Evolutionary conservation across 805 yeast genomes (phyloP), one percentile per base, ranked within the genome.

Genomic region (Kurtzmaniella cleridarum): DNA sequence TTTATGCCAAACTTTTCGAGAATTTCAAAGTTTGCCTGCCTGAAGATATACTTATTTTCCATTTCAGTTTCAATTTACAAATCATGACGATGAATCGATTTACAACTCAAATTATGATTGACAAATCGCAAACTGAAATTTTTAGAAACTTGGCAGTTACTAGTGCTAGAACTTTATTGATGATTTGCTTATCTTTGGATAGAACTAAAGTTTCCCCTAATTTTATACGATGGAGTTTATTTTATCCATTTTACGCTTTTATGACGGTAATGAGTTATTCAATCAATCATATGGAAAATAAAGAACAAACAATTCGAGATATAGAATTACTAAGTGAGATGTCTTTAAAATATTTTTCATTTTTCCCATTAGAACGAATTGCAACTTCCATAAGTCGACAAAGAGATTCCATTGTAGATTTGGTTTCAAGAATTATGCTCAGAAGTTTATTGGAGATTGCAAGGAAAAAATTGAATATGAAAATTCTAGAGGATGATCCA

Each of bases 91-190:
- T 66, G 35, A 67, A 67, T 44, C 41, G 69, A 20, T 48, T 64
- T 14, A 66, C 68, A 1, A 53, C 54, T 35, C 47, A 53, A 20
- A 43, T 58, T 3, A 28, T 34, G 12, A 34, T 38, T 29, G 47
- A 46, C 7, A 31, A 45, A n/a, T 10, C 15, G 6, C 10, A 27
- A 12, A 18, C 35, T 12, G 13, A 20, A 1, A 48, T 46, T 27
- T 64, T 60, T 45, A 45, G 69, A 23, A 51, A 55, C 30, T 38
- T 64, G 17, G 56, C 64, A 3, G 42, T 62, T 27, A 57, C 63
- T 32, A 54, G 69, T 23, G 66, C 72, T 5, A 48, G 73, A 23
- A 66, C 72, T 1, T 57, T 67, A 9, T 39, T 67, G 17, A 48
- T 49, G 35, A 45, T 63, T 20, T 49, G 54, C 2, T 49, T 46